Conservation (phyloP, 148 eudicot genomes). For the Dysphania ambrosioides region DNA sequence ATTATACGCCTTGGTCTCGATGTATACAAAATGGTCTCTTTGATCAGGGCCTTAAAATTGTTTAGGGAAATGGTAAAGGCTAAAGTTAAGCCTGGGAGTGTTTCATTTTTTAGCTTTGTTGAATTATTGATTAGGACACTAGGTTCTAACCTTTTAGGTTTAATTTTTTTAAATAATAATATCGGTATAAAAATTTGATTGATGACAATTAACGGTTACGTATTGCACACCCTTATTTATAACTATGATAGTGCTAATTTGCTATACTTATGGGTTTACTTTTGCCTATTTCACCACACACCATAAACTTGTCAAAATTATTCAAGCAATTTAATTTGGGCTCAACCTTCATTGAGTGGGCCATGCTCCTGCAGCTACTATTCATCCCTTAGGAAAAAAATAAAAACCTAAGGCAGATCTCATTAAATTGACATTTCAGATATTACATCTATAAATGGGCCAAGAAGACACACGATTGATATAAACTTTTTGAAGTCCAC, state of each 20-base stretch:
- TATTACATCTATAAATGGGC: neutral
- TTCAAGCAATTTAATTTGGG: neutral
- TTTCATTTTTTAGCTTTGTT: constrained; percentile 68
- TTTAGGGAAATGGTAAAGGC: constrained; percentile 64
- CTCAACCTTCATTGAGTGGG: neutral
- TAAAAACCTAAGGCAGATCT: neutral
- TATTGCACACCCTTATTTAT: too few relatives aligned
- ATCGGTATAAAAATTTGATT: too few relatives aligned
- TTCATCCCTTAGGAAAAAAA: neutral
- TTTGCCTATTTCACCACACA: too few relatives aligned
- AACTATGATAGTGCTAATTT: too few relatives aligned
- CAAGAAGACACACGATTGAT: neutral
- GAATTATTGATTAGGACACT: too few relatives aligned
- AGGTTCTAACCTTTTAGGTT: too few relatives aligned
- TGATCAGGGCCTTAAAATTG: constrained; percentile 60
- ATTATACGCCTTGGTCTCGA: constrained; percentile 54
- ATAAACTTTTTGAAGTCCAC: neutral
- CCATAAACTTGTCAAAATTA: neutral
- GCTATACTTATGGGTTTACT: neutral
- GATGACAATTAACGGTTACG: too few relatives aligned
- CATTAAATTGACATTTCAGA: neutral
- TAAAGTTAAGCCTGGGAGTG: constrained; percentile 46
- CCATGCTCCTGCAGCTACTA: neutral
- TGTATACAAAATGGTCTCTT: constrained; percentile 74
- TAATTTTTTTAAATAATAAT: too few relatives aligned